Evolutionary conservation across 495 filamentous ascomycete species (phyloP).

Genomic region (Penicillium diatomitis): DNA sequence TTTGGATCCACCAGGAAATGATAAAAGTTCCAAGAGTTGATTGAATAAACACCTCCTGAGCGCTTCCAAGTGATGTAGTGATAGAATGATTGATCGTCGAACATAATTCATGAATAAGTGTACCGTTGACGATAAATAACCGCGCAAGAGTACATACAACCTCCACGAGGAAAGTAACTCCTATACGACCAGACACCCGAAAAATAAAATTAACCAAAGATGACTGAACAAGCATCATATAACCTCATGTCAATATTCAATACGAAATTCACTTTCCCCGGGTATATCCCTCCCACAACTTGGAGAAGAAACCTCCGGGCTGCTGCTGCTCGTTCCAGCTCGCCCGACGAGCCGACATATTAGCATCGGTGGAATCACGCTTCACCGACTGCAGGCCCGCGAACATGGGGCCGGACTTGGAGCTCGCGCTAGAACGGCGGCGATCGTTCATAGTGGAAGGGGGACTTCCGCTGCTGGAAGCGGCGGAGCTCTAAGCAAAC

Average conservation of each 20-base stretch:
- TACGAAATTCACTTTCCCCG: slow-evolving; percentile 15
- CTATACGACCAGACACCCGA: neutral
- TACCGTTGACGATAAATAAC: no score
- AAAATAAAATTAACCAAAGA: neutral
- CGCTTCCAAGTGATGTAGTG: no score
- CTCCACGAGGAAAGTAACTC: no score
- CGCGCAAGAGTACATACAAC: no score
- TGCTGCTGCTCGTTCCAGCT: slow-evolving; percentile 43
- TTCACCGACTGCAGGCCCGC: slow-evolving; percentile 43
- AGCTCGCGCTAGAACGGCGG: slow-evolving; percentile 26
- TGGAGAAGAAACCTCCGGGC: slow-evolving; percentile 36
- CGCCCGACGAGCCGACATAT: slow-evolving; percentile 28
- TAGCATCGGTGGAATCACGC: slow-evolving; percentile 33
- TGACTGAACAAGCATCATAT: neutral
- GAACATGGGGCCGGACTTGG: slow-evolving; percentile 30
- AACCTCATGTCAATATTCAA: no score
- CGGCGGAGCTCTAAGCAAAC: slow-evolving; percentile 6
- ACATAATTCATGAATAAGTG: no score
- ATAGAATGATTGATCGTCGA: no score
- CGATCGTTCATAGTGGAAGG: slow-evolving; percentile 15
- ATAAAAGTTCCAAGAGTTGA: no score
- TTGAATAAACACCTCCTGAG: no score
- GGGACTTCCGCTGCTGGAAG: slow-evolving; percentile 4
- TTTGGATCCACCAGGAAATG: no score
- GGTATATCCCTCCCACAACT: slow-evolving; percentile 47